These are phyloP conservation scores for Hygrophoropsis aurantiaca DNA, from an alignment of 768 basidiomycete species.

Conservation along the genomic window DNA sequence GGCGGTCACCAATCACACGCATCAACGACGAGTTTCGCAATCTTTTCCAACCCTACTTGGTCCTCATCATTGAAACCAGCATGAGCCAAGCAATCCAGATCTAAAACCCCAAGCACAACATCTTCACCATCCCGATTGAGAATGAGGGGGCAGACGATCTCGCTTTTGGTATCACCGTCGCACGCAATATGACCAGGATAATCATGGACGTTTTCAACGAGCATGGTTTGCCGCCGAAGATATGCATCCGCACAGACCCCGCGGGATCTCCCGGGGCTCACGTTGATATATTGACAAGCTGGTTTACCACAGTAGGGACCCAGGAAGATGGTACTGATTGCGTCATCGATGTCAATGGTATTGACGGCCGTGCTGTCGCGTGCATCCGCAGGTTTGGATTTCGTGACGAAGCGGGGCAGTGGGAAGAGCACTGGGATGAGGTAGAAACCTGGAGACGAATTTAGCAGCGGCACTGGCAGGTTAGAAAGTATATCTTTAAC, in stretches of 20 bases:
- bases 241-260: constrained; percentile 89
- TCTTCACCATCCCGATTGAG: constrained; percentile 30
- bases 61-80: constrained; percentile 79
- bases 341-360: too few species aligned
- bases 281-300: constrained; percentile 82
- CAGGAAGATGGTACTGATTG: constrained; percentile 46
- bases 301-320: constrained; percentile 92
- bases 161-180: constrained; percentile 86
- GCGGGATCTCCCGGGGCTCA: constrained; percentile 49
- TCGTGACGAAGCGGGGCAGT: constrained; percentile 28
- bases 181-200: constrained; percentile 96
- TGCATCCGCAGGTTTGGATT: constrained; percentile 12
- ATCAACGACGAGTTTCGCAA: constrained; percentile 62
- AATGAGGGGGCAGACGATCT: constrained; percentile 83
- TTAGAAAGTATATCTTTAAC: constrained; percentile 2
- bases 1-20: constrained; percentile 61
- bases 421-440: constrained; percentile 67
- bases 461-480: not conserved
- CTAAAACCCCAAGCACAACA: constrained; percentile 59
- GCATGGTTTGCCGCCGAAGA: constrained; percentile 48
- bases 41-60: constrained; percentile 69
- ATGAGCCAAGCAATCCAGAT: constrained; percentile 79
- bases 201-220: constrained; percentile 75
- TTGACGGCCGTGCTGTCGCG: too few species aligned
- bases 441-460: constrained; percentile 73